Evolutionary conservation across 306 rosid genomes (phyloP).

Genomic region (Dalbergia cultrata): DNA sequence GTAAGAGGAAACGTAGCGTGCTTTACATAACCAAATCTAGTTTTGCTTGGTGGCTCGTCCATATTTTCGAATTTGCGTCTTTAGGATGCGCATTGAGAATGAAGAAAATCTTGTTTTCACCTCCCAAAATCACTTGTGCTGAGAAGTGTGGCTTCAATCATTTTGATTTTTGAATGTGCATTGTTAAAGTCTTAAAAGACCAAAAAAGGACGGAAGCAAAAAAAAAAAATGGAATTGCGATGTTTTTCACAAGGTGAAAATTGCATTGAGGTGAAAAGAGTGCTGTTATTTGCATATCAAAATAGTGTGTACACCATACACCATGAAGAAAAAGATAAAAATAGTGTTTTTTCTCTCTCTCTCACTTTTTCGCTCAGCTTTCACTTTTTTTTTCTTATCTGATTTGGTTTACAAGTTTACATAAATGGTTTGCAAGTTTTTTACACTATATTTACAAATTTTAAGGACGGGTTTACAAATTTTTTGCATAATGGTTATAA

Average conservation of each 20-base stretch:
- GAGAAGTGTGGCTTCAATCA: background rate
- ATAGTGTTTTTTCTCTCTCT: too few relatives aligned
- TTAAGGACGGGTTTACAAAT: too few relatives aligned
- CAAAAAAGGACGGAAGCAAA: background rate
- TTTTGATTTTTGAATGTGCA: conserved; percentile 1
- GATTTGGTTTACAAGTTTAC: too few relatives aligned
- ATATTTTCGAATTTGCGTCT: conserved; percentile 15
- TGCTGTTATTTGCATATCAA: too few relatives aligned
- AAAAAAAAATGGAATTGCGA: background rate
- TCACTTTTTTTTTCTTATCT: too few relatives aligned
- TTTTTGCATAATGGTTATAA: too few relatives aligned
- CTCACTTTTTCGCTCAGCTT: too few relatives aligned
- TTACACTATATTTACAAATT: too few relatives aligned
- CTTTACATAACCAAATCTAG: background rate
- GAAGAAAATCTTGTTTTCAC: conserved; percentile 32
- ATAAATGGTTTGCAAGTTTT: too few relatives aligned
- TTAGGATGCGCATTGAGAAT: background rate
- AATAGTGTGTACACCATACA: too few relatives aligned
- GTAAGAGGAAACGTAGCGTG: conserved; percentile 16
- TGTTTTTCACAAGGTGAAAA: background rate
- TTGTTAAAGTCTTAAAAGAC: background rate
- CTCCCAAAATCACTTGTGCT: conserved; percentile 1
- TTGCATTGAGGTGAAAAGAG: background rate
- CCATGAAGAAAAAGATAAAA: too few relatives aligned
- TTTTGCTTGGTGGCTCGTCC: background rate